These are phyloP conservation scores for Limonomyces culmigenus DNA, from an alignment of 1,284 basidiomycete species.

Conservation along the genomic window DNA sequence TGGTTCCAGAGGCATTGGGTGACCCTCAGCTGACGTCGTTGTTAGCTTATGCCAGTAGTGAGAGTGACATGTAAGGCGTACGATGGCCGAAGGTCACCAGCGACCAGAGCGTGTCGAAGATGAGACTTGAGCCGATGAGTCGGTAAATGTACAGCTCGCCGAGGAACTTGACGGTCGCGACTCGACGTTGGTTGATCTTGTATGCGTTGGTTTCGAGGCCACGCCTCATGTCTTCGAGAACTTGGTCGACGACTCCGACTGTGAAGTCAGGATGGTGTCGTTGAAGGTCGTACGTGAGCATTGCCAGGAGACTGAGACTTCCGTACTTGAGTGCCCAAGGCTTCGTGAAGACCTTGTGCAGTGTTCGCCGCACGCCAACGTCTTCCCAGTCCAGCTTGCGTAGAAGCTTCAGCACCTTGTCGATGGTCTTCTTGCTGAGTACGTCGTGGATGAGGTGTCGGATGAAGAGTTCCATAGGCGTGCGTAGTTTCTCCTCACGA, in stretches of 20 bases:
- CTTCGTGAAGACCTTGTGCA: slow-evolving; percentile 81
- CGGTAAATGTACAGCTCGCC: slow-evolving; percentile 97
- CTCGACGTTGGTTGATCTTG: slow-evolving; percentile 84
- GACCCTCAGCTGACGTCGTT: slow-evolving; percentile 76
- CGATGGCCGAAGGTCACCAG: slow-evolving; percentile 93
- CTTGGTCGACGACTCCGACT: slow-evolving; percentile 82
- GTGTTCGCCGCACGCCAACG: slow-evolving; percentile 27
- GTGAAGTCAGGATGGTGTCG: slow-evolving; percentile 84
- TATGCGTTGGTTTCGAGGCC: slow-evolving; percentile 93
- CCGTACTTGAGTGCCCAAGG: slow-evolving; percentile 94
- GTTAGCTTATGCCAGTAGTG: no score
- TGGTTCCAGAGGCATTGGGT: slow-evolving; percentile 69
- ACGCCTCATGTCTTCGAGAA: slow-evolving; percentile 80
- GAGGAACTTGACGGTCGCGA: slow-evolving; percentile 85
- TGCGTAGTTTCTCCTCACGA: slow-evolving; percentile 70
- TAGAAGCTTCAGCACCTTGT: slow-evolving; percentile 82
- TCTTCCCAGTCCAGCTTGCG: slow-evolving; percentile 97
- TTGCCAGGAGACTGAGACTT: slow-evolving; percentile 83
- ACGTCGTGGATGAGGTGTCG: slow-evolving; percentile 88
- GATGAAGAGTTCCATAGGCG: slow-evolving; percentile 84
- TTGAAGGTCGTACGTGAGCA: slow-evolving; percentile 86
- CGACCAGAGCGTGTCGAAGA: slow-evolving; percentile 92
- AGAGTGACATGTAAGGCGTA: no score
- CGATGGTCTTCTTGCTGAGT: slow-evolving; percentile 78
- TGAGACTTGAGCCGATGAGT: slow-evolving; percentile 74